Evolutionary conservation across 208 protist species (phyloP).

Genomic region (Vickermania spadyakhi): DNA sequence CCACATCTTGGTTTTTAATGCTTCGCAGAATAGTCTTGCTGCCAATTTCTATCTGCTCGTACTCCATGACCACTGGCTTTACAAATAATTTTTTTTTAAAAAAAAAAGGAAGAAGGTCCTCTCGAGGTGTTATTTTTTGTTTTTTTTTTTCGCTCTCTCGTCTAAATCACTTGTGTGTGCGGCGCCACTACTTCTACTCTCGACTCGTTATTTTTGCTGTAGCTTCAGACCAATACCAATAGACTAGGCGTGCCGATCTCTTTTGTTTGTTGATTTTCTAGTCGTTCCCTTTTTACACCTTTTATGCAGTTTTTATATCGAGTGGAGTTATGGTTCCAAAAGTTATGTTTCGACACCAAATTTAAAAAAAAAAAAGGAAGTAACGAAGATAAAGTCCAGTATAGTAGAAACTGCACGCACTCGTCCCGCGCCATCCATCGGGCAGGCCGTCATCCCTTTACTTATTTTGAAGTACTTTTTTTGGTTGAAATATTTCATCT

Average conservation of each 20-base stretch:
- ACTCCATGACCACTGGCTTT: slow-evolving; percentile 50
- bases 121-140: background rate
- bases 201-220: background rate
- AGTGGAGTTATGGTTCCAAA: too few species aligned
- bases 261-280: slow-evolving; percentile 1
- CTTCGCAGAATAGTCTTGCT: slow-evolving; percentile 30
- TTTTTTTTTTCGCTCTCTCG: slow-evolving; percentile 1
- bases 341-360: too few species aligned
- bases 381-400: too few species aligned
- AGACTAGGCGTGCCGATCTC: too few species aligned
- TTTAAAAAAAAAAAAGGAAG: too few species aligned
- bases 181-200: background rate
- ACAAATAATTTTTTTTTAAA: background rate
- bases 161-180: background rate
- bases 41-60: slow-evolving; percentile 73
- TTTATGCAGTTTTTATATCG: too few species aligned
- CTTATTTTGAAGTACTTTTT: too few species aligned
- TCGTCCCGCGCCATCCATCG: too few species aligned
- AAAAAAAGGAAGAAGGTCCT: slow-evolving; percentile 6
- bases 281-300: slow-evolving; percentile 4
- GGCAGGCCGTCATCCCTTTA: too few species aligned
- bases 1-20: slow-evolving; percentile 59
- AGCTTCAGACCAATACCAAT: too few species aligned
- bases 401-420: too few species aligned
- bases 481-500: too few species aligned